These are phyloP conservation scores for Saccharomycopsis olivae DNA, from an alignment of 805 yeast genomes.

Conservation along the genomic window DNA sequence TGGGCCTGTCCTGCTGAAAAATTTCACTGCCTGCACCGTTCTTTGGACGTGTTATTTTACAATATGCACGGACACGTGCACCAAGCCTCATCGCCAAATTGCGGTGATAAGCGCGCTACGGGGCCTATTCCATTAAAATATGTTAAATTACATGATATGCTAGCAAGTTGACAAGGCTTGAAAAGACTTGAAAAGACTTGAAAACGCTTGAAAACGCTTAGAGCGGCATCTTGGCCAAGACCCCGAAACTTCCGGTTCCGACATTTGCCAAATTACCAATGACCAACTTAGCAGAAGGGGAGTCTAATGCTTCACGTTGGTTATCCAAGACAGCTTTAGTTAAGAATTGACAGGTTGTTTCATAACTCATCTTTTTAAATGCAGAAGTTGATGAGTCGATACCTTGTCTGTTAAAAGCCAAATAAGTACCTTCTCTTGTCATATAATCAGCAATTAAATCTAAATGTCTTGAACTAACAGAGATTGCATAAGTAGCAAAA, in stretches of 20 bases:
- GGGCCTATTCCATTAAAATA: too few relatives aligned
- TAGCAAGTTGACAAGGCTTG: too few relatives aligned
- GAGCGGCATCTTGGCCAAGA: slow-evolving; percentile 35
- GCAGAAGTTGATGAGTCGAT: slow-evolving; percentile 93
- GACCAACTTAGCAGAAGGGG: slow-evolving; percentile 91
- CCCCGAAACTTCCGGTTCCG: slow-evolving; percentile 95
- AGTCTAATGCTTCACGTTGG: slow-evolving; percentile 75
- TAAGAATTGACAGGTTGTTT: slow-evolving; percentile 94
- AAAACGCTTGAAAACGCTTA: too few relatives aligned
- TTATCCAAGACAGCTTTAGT: slow-evolving; percentile 93
- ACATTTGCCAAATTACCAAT: slow-evolving; percentile 82
- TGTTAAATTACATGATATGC: too few relatives aligned
- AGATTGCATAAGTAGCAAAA: slow-evolving; percentile 90
- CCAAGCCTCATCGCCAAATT: too few relatives aligned
- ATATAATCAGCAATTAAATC: slow-evolving; percentile 97
- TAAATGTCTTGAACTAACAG: slow-evolving; percentile 87
- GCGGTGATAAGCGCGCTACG: too few relatives aligned
- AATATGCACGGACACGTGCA: too few relatives aligned
- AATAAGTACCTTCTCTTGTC: slow-evolving; percentile 96
- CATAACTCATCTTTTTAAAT: slow-evolving; percentile 97
- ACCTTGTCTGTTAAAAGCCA: slow-evolving; percentile 98
- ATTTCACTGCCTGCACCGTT: too few relatives aligned
- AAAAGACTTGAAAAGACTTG: too few relatives aligned
- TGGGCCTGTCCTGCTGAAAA: too few relatives aligned
- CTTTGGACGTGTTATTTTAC: too few relatives aligned